These are phyloP conservation scores for Suillus americanus DNA, from an alignment of 768 basidiomycete genomes.

Conservation along the genomic window DNA sequence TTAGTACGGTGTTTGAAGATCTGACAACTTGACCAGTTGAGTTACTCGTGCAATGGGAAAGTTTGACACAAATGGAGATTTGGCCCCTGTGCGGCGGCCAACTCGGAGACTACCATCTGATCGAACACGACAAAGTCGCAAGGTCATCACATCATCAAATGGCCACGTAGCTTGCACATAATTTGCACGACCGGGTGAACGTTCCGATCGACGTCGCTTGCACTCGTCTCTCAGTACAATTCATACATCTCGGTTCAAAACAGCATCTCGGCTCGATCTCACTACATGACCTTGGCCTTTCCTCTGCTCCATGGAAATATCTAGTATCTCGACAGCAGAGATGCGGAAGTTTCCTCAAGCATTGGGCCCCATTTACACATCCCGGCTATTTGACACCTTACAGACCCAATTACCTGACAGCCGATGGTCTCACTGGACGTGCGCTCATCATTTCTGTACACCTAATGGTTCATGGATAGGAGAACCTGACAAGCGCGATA, in stretches of 20 bases:
- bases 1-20: background rate
- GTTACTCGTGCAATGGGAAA: slow-evolving; percentile 5
- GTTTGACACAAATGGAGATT: slow-evolving; percentile 2
- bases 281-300: background rate
- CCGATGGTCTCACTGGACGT: background rate
- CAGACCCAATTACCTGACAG: background rate
- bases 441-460: background rate
- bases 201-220: background rate
- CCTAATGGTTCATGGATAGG: background rate
- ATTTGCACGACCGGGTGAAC: background rate
- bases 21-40: background rate
- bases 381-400: background rate
- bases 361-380: background rate
- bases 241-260: background rate
- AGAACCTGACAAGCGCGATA: background rate
- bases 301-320: background rate
- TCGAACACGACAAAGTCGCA: slow-evolving; percentile 4
- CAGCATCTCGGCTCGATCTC: background rate
- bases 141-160: background rate
- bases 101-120: background rate
- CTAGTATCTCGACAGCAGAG: background rate
- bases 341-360: background rate
- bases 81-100: background rate
- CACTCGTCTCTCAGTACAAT: background rate
- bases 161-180: background rate